Conservation (phyloP, 345 rosid genomes). For the Rhizophora mangle region DNA sequence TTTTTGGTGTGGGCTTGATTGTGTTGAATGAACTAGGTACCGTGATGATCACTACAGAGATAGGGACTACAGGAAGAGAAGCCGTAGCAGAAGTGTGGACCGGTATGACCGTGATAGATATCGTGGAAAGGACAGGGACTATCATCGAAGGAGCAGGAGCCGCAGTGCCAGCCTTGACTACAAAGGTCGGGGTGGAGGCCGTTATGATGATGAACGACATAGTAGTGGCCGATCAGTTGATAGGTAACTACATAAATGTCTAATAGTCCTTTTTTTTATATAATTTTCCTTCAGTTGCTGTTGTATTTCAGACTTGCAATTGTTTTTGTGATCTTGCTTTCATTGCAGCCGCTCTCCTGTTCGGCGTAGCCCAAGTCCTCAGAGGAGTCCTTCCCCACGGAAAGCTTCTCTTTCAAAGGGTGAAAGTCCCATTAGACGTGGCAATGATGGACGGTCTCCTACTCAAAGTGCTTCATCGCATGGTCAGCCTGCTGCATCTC, state of each 20-base stretch:
- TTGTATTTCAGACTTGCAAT: neutral
- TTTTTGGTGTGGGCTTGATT: neutral
- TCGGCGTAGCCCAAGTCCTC: conserved; percentile 41
- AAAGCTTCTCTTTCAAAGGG: conserved; percentile 36
- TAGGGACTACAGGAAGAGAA: conserved; percentile 45
- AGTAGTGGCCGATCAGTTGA: conserved; percentile 47
- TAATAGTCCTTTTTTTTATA: neutral
- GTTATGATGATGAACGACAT: conserved; percentile 44
- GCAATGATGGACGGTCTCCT: conserved; percentile 37
- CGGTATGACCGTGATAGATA: conserved; percentile 46
- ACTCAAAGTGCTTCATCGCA: conserved; percentile 44
- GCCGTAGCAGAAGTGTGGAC: conserved; percentile 54
- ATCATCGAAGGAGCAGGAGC: conserved; percentile 52
- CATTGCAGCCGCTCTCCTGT: conserved; percentile 46
- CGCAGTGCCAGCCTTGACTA: conserved; percentile 53
- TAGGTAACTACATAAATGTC: conserved; percentile 32
- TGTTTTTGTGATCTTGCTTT: neutral
- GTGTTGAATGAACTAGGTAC: conserved; percentile 19
- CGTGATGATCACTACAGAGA: conserved; percentile 38
- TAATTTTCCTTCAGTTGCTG: neutral
- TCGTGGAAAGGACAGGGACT: conserved; percentile 50
- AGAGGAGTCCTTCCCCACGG: conserved; percentile 29
- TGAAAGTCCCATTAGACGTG: conserved; percentile 39
- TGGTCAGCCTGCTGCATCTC: conserved; percentile 34
- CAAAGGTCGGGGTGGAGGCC: conserved; percentile 50